Conservation (phyloP, 345 rosid genomes). For the Euclidium syriacum region DNA sequence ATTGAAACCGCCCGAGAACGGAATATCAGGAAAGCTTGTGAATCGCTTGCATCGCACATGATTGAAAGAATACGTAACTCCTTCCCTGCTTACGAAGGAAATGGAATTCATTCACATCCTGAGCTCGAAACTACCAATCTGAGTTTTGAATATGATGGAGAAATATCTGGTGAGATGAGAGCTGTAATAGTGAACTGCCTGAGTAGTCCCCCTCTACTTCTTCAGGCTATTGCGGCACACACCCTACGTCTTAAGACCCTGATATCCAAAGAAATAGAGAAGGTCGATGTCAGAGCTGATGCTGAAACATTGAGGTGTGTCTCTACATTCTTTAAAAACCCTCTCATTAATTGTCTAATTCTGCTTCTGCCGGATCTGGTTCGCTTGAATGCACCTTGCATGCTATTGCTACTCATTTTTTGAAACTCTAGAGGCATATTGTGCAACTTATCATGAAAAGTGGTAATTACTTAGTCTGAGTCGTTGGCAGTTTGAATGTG, state of each 20-base stretch:
- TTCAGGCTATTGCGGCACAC: constrained; percentile 61
- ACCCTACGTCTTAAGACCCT: constrained; percentile 53
- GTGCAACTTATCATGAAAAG: background rate
- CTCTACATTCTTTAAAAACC: background rate
- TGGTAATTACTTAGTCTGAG: constrained; percentile 19
- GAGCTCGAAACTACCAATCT: constrained; percentile 64
- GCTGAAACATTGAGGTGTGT: constrained; percentile 67
- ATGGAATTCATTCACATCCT: constrained; percentile 66
- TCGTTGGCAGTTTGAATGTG: background rate
- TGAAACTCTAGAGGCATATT: background rate
- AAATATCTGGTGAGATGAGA: constrained; percentile 66
- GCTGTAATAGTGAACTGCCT: constrained; percentile 55
- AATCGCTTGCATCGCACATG: constrained; percentile 61
- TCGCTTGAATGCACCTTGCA: background rate
- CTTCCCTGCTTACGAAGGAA: constrained; percentile 90
- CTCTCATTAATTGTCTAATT: background rate
- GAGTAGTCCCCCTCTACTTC: constrained; percentile 69
- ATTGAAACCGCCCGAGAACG: constrained; percentile 72
- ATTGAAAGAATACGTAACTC: constrained; percentile 56
- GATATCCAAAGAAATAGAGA: constrained; percentile 68
- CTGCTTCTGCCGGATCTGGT: background rate
- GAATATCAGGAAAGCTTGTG: constrained; percentile 75
- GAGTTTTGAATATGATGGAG: constrained; percentile 71
- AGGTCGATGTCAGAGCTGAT: constrained; percentile 80
- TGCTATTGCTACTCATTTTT: background rate